phyloP scores from a whole-genome alignment of 352 stramenopile genomes.

The Phytopythium boreale region DNA sequence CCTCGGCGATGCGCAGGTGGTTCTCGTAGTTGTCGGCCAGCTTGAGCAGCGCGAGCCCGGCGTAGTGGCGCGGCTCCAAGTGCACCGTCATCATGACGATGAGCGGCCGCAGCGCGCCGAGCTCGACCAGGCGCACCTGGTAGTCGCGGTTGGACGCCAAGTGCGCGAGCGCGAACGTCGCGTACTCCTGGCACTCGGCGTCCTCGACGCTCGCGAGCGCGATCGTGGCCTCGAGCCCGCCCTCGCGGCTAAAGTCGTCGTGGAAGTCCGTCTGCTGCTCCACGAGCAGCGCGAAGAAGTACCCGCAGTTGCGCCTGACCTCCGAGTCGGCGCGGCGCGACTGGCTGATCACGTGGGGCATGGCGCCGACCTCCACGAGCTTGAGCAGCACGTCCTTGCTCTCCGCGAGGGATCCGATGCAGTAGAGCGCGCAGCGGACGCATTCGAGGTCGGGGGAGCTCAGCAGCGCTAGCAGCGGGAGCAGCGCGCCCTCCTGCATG shows the following conservation, averaged over 20 bases:
- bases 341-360: conserved; percentile 85
- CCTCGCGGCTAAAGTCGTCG: conserved; percentile 84
- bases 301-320: conserved; percentile 90
- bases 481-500: conserved; percentile 88
- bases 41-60: conserved; percentile 95
- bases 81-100: conserved; percentile 96
- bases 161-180: conserved; percentile 94
- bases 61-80: conserved; percentile 93
- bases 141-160: conserved; percentile 93
- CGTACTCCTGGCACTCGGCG: conserved; percentile 95
- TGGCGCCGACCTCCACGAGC: conserved; percentile 85
- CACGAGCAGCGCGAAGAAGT: conserved; percentile 89
- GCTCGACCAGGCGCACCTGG: conserved; percentile 90
- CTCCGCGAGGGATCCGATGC: conserved; percentile 92
- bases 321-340: conserved; percentile 86
- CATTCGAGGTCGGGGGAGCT: conserved; percentile 87
- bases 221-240: conserved; percentile 88
- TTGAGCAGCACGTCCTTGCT: conserved; percentile 89
- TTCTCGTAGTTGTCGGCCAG: conserved; percentile 98
- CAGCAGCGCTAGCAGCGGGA: conserved; percentile 88
- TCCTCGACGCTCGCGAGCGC: conserved; percentile 92
- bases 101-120: conserved; percentile 90
- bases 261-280: conserved; percentile 93
- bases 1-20: conserved; percentile 94
- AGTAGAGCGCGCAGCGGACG: conserved; percentile 89